Evolutionary conservation across 1,139 yeast genomes (phyloP).

Genomic region (Sugiyamaella sp.): DNA sequence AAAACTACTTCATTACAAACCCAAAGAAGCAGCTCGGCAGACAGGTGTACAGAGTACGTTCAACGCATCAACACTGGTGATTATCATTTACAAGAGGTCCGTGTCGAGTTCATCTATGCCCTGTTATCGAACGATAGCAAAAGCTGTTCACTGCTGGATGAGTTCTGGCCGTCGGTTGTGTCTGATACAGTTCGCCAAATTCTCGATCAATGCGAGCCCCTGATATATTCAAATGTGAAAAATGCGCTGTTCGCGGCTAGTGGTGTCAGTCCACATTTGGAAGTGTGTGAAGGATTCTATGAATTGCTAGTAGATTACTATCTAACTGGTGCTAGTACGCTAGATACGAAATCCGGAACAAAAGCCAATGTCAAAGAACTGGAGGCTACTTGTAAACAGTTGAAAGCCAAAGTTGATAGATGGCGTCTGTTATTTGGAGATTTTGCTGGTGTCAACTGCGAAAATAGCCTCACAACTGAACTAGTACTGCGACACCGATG

Average conservation of each 20-base stretch:
- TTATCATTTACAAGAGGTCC: constrained; percentile 53
- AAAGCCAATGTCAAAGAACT: constrained; percentile 22
- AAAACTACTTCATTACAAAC: constrained; percentile 3
- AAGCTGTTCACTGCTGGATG: constrained; percentile 27
- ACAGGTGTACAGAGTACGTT: constrained; percentile 37
- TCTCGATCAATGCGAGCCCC: constrained; percentile 31
- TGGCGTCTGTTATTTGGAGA: constrained; percentile 36
- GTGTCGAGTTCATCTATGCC: constrained; percentile 40
- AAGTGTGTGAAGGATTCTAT: constrained; percentile 46
- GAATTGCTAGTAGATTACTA: constrained; percentile 62
- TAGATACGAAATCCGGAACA: constrained; percentile 5
- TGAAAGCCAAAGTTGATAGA: constrained; percentile 31
- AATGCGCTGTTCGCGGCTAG: constrained; percentile 4
- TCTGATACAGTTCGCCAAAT: constrained; percentile 29
- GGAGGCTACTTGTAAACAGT: constrained; percentile 36
- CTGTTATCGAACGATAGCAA: constrained; percentile 42
- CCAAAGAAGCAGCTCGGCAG: background rate
- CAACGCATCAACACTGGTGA: constrained; percentile 39
- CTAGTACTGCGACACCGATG: constrained; percentile 44
- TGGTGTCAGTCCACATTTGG: constrained; percentile 1
- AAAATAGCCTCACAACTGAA: background rate
- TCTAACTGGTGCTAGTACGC: constrained; percentile 19
- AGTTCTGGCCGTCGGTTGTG: constrained; percentile 35
- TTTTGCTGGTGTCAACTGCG: constrained; percentile 11
- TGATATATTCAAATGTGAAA: constrained; percentile 24